A percentile compares a stretch with the other conserved stretches of the same genome.
These are phyloP conservation scores for Cryptococcus maquisensis DNA, from an alignment of 1,284 basidiomycete genomes.

Conservation along the genomic window DNA sequence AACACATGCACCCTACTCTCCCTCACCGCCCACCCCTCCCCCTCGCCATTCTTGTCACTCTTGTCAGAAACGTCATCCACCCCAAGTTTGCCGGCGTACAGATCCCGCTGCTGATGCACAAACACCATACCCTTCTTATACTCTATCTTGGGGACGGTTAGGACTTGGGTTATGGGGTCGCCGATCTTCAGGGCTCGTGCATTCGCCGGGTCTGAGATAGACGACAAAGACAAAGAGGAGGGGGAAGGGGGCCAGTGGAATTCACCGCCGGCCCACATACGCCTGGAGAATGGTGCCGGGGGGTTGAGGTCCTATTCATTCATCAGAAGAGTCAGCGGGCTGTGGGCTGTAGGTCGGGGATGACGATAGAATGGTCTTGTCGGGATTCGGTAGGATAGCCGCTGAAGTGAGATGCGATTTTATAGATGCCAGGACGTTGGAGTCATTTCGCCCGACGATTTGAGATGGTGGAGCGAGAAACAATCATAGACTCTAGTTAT, in stretches of 20 bases:
- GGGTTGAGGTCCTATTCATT: constrained; percentile 49
- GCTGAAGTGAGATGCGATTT: no score
- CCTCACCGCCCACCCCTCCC: constrained; percentile 50
- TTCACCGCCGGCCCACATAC: constrained; percentile 77
- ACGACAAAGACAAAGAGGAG: no score
- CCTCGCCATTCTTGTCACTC: constrained; percentile 21
- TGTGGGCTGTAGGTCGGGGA: no score
- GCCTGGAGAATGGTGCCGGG: constrained; percentile 65
- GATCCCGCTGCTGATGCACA: constrained; percentile 57
- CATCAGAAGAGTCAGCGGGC: neutral
- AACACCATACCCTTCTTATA: constrained; percentile 75
- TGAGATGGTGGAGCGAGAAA: no score
- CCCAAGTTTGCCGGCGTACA: constrained; percentile 48
- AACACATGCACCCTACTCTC: constrained; percentile 76
- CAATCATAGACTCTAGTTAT: no score
- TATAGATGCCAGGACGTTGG: no score
- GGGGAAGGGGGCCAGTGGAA: no score
- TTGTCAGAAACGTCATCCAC: no score
- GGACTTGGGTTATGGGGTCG: constrained; percentile 54
- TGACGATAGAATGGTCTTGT: no score
- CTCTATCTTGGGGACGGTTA: constrained; percentile 57
- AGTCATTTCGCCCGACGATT: no score
- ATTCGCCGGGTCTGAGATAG: constrained; percentile 50
- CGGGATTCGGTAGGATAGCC: no score
- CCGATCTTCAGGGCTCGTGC: constrained; percentile 61